A percentile compares a stretch with the other conserved stretches of the same genome.
Conservation (phyloP, 108 stramenopile species). For the Nitzschia sp. region DNA sequence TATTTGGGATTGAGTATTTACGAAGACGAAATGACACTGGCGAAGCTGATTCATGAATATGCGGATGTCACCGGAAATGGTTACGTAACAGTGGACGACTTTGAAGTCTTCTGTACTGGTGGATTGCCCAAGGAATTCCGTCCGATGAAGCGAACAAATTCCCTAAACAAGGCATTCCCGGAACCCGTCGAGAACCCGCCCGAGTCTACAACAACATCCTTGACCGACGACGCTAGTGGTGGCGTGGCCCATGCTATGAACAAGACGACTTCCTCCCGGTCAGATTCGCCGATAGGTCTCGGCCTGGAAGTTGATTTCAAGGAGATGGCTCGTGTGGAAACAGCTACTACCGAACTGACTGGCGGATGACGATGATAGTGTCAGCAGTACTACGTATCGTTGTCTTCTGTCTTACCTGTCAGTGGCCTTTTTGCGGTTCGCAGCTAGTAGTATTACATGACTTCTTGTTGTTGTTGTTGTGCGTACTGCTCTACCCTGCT, state of each 20-base stretch:
- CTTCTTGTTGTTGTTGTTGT: too few relatives aligned
- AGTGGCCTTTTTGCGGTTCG: too few relatives aligned
- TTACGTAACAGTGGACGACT: constrained; percentile 37
- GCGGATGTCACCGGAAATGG: constrained; percentile 44
- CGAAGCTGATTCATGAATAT: constrained; percentile 44
- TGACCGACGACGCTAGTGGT: not conserved
- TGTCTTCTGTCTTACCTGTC: too few relatives aligned
- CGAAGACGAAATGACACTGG: constrained; percentile 33
- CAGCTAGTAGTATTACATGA: too few relatives aligned
- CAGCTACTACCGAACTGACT: not conserved
- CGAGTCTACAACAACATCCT: not conserved
- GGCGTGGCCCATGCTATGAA: too few relatives aligned
- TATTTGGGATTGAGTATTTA: constrained; percentile 40
- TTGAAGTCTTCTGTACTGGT: constrained; percentile 40
- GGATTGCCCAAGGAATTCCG: not conserved
- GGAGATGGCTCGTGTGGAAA: not conserved
- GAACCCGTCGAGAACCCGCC: not conserved
- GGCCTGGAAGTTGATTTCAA: not conserved
- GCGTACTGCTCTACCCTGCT: too few relatives aligned
- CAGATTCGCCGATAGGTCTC: not conserved
- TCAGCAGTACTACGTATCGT: too few relatives aligned
- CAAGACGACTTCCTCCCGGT: too few relatives aligned
- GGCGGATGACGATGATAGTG: not conserved
- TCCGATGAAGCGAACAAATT: not conserved
- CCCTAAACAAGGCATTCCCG: not conserved